phyloP scores from a whole-genome alignment of 805 yeast species.

The Debaryomyces prosopidis region DNA sequence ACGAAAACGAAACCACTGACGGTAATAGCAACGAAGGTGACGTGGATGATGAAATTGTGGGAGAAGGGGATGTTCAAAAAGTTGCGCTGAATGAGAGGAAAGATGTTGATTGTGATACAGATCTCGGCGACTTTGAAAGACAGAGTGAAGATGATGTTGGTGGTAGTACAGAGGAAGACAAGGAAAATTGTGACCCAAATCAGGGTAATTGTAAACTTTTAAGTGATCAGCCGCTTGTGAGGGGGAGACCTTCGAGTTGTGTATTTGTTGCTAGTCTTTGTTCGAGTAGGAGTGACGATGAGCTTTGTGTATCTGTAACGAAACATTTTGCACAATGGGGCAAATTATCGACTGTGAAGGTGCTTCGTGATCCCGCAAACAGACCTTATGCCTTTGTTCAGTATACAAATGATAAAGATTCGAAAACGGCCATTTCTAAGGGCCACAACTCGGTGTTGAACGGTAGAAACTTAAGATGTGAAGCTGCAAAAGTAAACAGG shows the following conservation, averaged over 20 bases:
- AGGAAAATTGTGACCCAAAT: slow-evolving; percentile 1
- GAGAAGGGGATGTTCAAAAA: neutral
- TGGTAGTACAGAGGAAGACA: slow-evolving; percentile 1
- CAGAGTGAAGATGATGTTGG: neutral
- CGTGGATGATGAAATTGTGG: neutral
- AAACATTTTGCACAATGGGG: slow-evolving; percentile 75
- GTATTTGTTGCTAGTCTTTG: slow-evolving; percentile 85
- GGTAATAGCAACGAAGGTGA: neutral
- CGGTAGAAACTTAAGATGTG: slow-evolving; percentile 82
- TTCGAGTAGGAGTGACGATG: slow-evolving; percentile 65
- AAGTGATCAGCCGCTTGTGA: slow-evolving; percentile 3
- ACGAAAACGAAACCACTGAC: neutral
- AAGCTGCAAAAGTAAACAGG: slow-evolving; percentile 87
- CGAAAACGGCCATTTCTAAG: slow-evolving; percentile 60
- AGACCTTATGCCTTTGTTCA: slow-evolving; percentile 94
- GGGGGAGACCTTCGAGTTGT: slow-evolving; percentile 80
- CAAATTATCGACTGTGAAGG: slow-evolving; percentile 69
- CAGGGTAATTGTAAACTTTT: neutral
- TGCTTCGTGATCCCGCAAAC: slow-evolving; percentile 74
- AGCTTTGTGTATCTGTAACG: slow-evolving; percentile 66
- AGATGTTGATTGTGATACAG: neutral
- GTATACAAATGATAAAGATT: slow-evolving; percentile 69
- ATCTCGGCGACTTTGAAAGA: neutral
- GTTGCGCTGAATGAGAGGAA: neutral
- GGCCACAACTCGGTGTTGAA: slow-evolving; percentile 72